Evolutionary conservation across 257 asterid species (phyloP).

Genomic region (Ajuga chamaepitys): DNA sequence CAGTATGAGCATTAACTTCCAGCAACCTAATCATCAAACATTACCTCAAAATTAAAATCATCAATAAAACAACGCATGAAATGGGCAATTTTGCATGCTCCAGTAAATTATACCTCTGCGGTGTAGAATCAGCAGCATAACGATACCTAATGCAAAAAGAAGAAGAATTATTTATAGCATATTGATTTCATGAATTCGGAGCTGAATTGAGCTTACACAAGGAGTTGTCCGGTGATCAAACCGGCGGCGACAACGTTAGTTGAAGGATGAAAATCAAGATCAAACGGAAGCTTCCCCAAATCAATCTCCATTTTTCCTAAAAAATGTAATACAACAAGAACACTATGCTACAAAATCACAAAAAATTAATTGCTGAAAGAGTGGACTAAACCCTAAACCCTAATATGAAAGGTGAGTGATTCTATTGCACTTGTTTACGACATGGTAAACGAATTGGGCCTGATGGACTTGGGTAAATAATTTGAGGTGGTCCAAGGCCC

Average conservation of each 20-base stretch:
- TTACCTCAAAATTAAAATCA: neutral
- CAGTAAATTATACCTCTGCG: constrained; percentile 38
- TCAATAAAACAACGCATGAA: neutral
- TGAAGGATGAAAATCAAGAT: constrained; percentile 85
- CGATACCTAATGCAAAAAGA: constrained; percentile 40
- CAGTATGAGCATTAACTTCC: constrained; percentile 70
- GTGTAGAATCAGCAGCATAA: constrained; percentile 53
- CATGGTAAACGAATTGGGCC: neutral
- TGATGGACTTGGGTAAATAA: neutral
- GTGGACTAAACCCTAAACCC: constrained; percentile 20
- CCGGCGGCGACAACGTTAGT: constrained; percentile 67
- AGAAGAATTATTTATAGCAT: neutral
- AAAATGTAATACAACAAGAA: neutral
- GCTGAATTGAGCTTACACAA: constrained; percentile 40
- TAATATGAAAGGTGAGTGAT: no score
- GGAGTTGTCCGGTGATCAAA: constrained; percentile 67
- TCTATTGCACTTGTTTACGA: neutral
- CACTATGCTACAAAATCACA: neutral
- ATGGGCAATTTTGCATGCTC: neutral
- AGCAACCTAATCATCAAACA: constrained; percentile 38
- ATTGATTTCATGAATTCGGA: neutral
- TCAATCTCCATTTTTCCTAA: constrained; percentile 52
- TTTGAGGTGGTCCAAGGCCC: neutral
- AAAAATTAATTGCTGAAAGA: neutral
- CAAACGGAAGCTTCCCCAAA: constrained; percentile 61